Conservation (phyloP, 192 early-diverging fungal genomes). For the Geranomyces variabilis region DNA sequence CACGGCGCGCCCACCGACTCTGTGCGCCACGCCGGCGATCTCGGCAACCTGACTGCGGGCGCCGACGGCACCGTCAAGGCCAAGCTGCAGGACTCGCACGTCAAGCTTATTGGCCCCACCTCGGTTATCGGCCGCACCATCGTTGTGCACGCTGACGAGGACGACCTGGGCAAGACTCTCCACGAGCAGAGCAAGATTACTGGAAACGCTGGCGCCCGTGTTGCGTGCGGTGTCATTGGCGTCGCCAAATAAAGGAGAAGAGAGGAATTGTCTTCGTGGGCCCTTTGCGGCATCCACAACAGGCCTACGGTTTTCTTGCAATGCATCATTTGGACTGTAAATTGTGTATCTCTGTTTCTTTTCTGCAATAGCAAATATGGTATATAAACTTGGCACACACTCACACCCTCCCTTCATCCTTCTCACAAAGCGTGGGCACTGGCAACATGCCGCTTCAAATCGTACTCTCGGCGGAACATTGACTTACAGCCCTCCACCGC, state of each 20-base stretch:
- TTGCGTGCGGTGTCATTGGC: slow-evolving; percentile 91
- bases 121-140: slow-evolving; percentile 82
- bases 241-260: slow-evolving; percentile 47
- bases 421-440: slow-evolving; percentile 29
- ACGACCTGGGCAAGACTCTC: slow-evolving; percentile 83
- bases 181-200: slow-evolving; percentile 74
- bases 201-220: slow-evolving; percentile 79
- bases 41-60: slow-evolving; percentile 78
- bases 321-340: too few species aligned
- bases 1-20: slow-evolving; percentile 77
- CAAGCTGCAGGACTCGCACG: slow-evolving; percentile 55
- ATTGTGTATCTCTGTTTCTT: too few species aligned
- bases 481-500: slow-evolving; percentile 18
- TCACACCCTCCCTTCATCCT: not conserved
- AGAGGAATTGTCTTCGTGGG: not conserved
- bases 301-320: too few species aligned
- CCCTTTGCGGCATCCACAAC: too few species aligned
- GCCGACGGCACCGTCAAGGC: slow-evolving; percentile 59
- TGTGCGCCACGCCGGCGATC: slow-evolving; percentile 85
- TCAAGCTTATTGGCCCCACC: slow-evolving; percentile 78
- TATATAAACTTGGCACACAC: too few species aligned
- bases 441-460: slow-evolving; percentile 24
- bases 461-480: slow-evolving; percentile 25
- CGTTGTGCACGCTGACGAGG: slow-evolving; percentile 82
- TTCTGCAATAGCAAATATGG: too few species aligned